Base-by-base conservation (phyloP, 352 stramenopile species). In the Pythium grandisporangium region DNA sequence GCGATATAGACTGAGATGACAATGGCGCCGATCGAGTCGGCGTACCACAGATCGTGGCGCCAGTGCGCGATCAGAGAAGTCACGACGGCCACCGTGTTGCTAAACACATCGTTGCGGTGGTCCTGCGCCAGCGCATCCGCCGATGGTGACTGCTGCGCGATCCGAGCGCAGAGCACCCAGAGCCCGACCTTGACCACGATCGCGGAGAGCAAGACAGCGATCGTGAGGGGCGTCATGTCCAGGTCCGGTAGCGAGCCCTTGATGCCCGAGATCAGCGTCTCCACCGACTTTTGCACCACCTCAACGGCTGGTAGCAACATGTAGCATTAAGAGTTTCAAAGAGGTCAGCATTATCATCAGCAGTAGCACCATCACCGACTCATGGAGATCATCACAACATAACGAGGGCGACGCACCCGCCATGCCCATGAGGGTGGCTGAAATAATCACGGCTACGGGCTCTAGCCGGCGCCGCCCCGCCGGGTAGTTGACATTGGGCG, bases 1-100 rank as follows among this genome's bases (percentile, higher is more conserved):
- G 95, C 95, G 51, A 99, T 98, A 62, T 98, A 99, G 4, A 98
- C 32, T 5, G 88, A 97, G 57, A 99, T 98, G 11, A 85, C 38
- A 54, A 98, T 97, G 35, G 91, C 95, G 25, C 93, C 94, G 35
- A 96, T 58, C 6, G 91, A 86, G 75, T 99, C 95, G 14, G 96
- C 51, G 58, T 81, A 97, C 94, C 93, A 98, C 4, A 98, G 55
- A 32, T 66, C 61, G n/a, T 53, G 59, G 23, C 70, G 63, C 52
- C 53, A 73, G 53, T 93, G 66, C 2, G 76, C 53, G 13, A 84
- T 44, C 17, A 81, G 58, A 3, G 75, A 85, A 30, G 93, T 95
- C 7, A 84, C 49, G 4, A 96, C 80, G 2, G 93, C 93, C 2
- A 97, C 78, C 7, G 54, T 65, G 48, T 99, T 99, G 56, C 72